Evolutionary conservation across 2,329 filamentous ascomycete species (phyloP).

Genomic region (Fusarium devonianum): DNA sequence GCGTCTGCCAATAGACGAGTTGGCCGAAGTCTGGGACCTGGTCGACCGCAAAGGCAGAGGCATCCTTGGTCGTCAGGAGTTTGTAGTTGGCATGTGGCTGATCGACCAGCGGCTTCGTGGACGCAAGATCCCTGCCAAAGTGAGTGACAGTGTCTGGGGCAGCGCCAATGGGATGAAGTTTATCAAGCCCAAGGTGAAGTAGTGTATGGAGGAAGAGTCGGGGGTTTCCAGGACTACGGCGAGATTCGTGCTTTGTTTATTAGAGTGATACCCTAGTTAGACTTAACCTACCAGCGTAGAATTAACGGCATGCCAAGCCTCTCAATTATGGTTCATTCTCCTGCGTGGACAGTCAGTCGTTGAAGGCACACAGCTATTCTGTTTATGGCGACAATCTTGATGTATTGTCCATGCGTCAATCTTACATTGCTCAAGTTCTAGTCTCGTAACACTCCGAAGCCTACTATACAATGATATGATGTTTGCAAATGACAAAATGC

Average conservation of each 20-base stretch:
- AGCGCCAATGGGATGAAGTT: conserved; percentile 64
- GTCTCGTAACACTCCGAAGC: no score
- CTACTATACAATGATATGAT: neutral
- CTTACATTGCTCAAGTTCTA: no score
- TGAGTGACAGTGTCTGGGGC: conserved; percentile 78
- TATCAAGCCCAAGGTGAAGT: conserved; percentile 42
- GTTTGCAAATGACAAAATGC: no score
- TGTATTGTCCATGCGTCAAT: no score
- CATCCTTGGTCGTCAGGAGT: conserved; percentile 71
- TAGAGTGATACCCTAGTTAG: conserved; percentile 41
- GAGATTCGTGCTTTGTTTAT: conserved; percentile 19
- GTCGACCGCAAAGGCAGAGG: conserved; percentile 67
- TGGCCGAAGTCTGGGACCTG: conserved; percentile 79
- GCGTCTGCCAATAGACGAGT: conserved; percentile 69
- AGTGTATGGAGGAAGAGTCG: conserved; percentile 9
- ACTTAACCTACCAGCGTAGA: conserved; percentile 14
- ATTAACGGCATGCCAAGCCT: neutral
- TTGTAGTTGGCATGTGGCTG: conserved; percentile 84
- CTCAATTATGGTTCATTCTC: neutral
- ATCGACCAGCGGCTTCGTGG: conserved; percentile 83
- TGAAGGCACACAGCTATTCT: no score
- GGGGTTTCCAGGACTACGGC: conserved; percentile 6
- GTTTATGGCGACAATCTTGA: no score
- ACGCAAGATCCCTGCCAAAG: conserved; percentile 75
- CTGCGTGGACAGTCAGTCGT: no score